Evolutionary conservation across 805 yeast species (phyloP), one percentile per base, ranked within the genome.

Genomic region (Candida alai): DNA sequence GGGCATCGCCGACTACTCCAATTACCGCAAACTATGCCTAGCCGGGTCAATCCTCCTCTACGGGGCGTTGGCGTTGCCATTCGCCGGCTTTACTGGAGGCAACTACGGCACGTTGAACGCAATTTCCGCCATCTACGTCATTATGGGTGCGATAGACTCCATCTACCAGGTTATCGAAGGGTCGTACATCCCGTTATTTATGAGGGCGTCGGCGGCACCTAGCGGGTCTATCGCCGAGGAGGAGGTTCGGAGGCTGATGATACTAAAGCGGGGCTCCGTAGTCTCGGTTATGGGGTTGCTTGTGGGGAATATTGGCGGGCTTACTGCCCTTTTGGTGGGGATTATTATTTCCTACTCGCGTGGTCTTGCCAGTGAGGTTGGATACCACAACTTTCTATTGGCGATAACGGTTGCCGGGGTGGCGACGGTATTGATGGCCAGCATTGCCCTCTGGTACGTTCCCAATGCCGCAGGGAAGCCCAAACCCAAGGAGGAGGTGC

Each of bases 1-100:
- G 67, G 62, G 66, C 1, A 45, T 63, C 40, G 70, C 69, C 5
- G 72, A 65, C 37, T 65, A 54, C 42, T 56, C 66, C 12, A 53
- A 58, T 34, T 58, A 57, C 35, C 49, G 62, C 19, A 65, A 62
- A 38, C 48, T 53, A 48, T 36, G 62, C 6, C 46, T 65, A 30
- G 48, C 60, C 19, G 47, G 45, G 3, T 55, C 65, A 2, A 59
- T 63, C 7, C 28, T 43, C 6, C 21, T 56, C 0, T 64, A 54
- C 41, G 70, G 70, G 1, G 24, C 43, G 0, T 35, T 60, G 27
- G 66, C 68, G 0, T 35, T 59, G 6, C 70, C 70, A 3, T 65
- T 54, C 51, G 60, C 55, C 3, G 60, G 58, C 0, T 41, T 65
- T 28, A 42, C 52, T 0, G 52, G 27, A 3, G 34, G 37, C 4